Evolutionary conservation across 2,329 filamentous ascomycete genomes (phyloP).

Genomic region (Aspergillus flavus): DNA sequence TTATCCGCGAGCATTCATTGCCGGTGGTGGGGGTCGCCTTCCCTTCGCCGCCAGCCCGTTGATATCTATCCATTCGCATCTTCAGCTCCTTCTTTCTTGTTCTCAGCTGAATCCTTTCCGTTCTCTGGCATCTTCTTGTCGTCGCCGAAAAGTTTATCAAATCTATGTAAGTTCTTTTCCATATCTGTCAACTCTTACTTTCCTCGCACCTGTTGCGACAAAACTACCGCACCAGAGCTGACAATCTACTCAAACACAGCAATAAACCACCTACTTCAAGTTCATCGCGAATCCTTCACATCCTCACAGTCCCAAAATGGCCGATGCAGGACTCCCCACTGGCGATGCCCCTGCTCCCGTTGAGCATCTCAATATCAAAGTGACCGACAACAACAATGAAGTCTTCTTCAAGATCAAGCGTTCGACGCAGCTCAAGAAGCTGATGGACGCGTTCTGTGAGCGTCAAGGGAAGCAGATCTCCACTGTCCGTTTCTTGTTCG

Average conservation of each 20-base stretch:
- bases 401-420: conserved; percentile 99
- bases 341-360: conserved; percentile 45
- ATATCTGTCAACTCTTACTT: neutral
- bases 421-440: conserved; percentile 90
- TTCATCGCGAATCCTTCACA: neutral
- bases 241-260: neutral
- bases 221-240: neutral
- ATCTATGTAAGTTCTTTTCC: neutral
- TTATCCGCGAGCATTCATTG: conserved; percentile 38
- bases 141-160: neutral
- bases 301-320: conserved; percentile 45
- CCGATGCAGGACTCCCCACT: conserved; percentile 30
- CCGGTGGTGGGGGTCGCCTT: conserved; percentile 31
- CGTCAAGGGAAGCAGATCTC: conserved; percentile 84
- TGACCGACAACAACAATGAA: conserved; percentile 99
- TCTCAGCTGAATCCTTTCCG: conserved; percentile 8
- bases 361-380: conserved; percentile 98
- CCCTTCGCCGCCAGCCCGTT: conserved; percentile 18
- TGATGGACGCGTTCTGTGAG: conserved; percentile 98
- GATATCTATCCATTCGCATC: conserved; percentile 13
- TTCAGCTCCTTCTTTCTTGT: conserved; percentile 16
- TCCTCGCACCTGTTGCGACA: conserved; percentile 5
- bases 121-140: neutral
- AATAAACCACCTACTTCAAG: neutral
- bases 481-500: conserved; percentile 92